Conservation (phyloP, 2,329 filamentous ascomycete species). For the Didymella pinodella region DNA sequence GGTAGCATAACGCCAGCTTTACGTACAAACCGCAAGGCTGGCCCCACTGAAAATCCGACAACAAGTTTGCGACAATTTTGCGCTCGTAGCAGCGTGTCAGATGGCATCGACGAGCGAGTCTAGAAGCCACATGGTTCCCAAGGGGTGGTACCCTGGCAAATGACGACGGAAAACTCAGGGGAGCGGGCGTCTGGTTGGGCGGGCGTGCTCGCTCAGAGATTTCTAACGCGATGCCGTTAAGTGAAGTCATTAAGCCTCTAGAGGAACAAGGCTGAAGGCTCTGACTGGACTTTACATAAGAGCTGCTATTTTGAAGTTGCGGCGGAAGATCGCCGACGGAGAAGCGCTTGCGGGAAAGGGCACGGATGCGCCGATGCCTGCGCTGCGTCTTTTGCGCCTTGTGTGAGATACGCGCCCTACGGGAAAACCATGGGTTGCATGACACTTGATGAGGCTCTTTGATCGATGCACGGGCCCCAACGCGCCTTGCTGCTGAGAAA, state of each 20-base stretch:
- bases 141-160: constrained; percentile 2
- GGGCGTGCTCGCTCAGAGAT: constrained; percentile 18
- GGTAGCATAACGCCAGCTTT: constrained; percentile 15
- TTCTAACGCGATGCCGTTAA: constrained; percentile 26
- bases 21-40: constrained; percentile 16
- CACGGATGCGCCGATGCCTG: constrained; percentile 6
- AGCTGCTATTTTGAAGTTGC: constrained; percentile 5
- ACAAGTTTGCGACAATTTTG: constrained; percentile 13
- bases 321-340: constrained; percentile 23
- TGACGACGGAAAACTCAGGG: constrained; percentile 21
- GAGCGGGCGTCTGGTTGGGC: neutral
- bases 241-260: constrained; percentile 25
- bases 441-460: constrained; percentile 21
- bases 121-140: constrained; percentile 7
- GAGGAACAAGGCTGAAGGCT: constrained; percentile 12
- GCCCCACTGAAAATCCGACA: constrained; percentile 16
- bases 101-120: constrained; percentile 7
- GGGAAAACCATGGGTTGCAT: constrained; percentile 8
- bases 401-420: constrained; percentile 8
- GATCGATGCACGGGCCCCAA: constrained; percentile 8
- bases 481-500: constrained; percentile 22
- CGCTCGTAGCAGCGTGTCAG: constrained; percentile 7
- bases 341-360: constrained; percentile 23
- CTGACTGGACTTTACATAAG: constrained; percentile 24
- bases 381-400: constrained; percentile 11